Conservation (phyloP, 805 yeast species). For the Komagataella phaffii region DNA sequence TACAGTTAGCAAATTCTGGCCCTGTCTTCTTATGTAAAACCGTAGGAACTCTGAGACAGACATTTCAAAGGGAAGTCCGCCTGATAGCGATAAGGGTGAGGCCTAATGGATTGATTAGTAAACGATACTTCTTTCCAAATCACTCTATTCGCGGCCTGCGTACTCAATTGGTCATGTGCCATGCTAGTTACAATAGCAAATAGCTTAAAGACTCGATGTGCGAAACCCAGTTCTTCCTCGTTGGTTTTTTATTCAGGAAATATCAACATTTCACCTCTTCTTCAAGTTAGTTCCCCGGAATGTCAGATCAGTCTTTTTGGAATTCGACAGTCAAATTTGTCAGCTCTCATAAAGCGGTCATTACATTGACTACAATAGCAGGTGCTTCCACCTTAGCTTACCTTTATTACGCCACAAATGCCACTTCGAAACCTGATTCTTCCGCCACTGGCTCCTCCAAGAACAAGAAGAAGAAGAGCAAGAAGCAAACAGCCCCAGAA, state of each 20-base stretch:
- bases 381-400: constrained; percentile 36
- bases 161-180: neutral
- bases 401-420: constrained; percentile 27
- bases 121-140: neutral
- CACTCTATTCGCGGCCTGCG: neutral
- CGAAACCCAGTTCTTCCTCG: neutral
- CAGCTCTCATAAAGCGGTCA: constrained; percentile 33
- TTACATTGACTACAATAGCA: constrained; percentile 35
- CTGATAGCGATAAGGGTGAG: neutral
- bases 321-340: constrained; percentile 21
- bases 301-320: constrained; percentile 3
- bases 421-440: constrained; percentile 7
- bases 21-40: neutral
- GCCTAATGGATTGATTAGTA: neutral
- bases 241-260: neutral
- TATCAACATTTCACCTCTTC: neutral
- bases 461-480: constrained; percentile 29
- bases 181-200: neutral
- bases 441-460: constrained; percentile 8
- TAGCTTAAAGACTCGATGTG: neutral
- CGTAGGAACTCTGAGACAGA: neutral
- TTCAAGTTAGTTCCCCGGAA: neutral
- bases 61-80: neutral
- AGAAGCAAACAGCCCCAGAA: constrained; percentile 17
- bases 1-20: neutral